Evolutionary conservation across 2,329 filamentous ascomycete species (phyloP).

Genomic region (Biscogniauxia marginata): DNA sequence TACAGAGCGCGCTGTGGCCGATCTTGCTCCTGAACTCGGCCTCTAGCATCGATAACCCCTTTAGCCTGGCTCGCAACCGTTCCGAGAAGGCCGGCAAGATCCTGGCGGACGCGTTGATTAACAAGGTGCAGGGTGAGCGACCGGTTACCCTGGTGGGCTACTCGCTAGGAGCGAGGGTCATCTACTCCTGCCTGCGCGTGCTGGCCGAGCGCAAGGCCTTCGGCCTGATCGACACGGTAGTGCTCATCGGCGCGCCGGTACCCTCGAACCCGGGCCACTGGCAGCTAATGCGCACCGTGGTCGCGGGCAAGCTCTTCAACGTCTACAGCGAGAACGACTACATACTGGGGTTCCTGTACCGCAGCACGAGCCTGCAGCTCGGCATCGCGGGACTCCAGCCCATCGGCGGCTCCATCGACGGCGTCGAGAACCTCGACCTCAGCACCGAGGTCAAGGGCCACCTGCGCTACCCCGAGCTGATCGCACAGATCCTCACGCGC

Average conservation of each 20-base stretch:
- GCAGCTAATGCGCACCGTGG: constrained; percentile 73
- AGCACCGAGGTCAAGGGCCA: constrained; percentile 53
- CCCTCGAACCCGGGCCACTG: constrained; percentile 72
- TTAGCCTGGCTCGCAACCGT: constrained; percentile 71
- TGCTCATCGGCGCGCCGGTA: constrained; percentile 78
- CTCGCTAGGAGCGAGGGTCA: constrained; percentile 64
- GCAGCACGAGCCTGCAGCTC: constrained; percentile 76
- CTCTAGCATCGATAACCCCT: constrained; percentile 76
- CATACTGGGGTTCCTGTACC: constrained; percentile 83
- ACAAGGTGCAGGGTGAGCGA: constrained; percentile 66
- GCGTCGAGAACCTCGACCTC: constrained; percentile 58
- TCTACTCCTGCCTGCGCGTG: constrained; percentile 64
- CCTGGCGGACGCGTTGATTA: constrained; percentile 66
- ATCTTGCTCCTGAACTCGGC: constrained; percentile 65
- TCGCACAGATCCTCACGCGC: constrained; percentile 49
- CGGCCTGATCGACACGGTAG: constrained; percentile 59
- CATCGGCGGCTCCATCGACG: constrained; percentile 60
- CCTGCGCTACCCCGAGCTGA: constrained; percentile 50
- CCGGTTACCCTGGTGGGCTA: constrained; percentile 67
- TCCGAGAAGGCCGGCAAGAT: constrained; percentile 79
- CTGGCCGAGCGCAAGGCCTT: constrained; percentile 67
- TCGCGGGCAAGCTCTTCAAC: constrained; percentile 80
- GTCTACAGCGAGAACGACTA: constrained; percentile 87
- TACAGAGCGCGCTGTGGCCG: constrained; percentile 70
- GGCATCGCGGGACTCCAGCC: constrained; percentile 82